A percentile compares a stretch with the other conserved stretches of the same genome.
These are phyloP conservation scores for Peltaster fructicola DNA, from an alignment of 2,329 filamentous ascomycete species.

Conservation along the genomic window DNA sequence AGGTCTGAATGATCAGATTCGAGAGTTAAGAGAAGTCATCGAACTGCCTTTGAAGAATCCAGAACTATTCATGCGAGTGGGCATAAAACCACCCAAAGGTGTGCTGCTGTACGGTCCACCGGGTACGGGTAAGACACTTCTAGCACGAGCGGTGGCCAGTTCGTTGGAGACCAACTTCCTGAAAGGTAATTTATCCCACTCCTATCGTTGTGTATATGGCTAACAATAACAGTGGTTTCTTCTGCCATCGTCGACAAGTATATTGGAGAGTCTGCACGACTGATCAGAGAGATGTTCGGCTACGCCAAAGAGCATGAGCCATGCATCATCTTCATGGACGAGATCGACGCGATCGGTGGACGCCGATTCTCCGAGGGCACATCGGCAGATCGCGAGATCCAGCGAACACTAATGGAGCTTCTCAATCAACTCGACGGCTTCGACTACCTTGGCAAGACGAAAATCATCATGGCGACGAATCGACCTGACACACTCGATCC, in stretches of 20 bases:
- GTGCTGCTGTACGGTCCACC: slow-evolving; percentile 91
- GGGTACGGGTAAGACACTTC: slow-evolving; percentile 87
- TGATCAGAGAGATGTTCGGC: slow-evolving; percentile 98
- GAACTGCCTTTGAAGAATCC: slow-evolving; percentile 97
- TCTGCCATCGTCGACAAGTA: slow-evolving; percentile 99
- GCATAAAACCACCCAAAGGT: slow-evolving; percentile 97
- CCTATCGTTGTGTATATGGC: slow-evolving; percentile 2
- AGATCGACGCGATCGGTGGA: slow-evolving; percentile 97
- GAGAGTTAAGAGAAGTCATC: slow-evolving; percentile 93
- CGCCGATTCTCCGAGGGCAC: slow-evolving; percentile 94
- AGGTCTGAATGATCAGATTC: slow-evolving; percentile 93
- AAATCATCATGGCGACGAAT: slow-evolving; percentile 99
- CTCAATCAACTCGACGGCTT: slow-evolving; percentile 98
- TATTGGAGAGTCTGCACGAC: slow-evolving; percentile 89
- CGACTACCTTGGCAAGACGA: slow-evolving; percentile 97
- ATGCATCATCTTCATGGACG: slow-evolving; percentile 99
- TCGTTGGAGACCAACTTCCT: slow-evolving; percentile 96
- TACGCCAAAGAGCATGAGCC: slow-evolving; percentile 99
- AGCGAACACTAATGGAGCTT: slow-evolving; percentile 94
- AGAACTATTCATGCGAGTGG: slow-evolving; percentile 87
- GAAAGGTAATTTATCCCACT: slow-evolving; percentile 65
- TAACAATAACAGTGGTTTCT: slow-evolving; percentile 55
- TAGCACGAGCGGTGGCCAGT: slow-evolving; percentile 88
- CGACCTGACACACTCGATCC: slow-evolving; percentile 91
- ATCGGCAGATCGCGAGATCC: slow-evolving; percentile 92